A percentile compares a stretch with the other conserved stretches of the same genome.
Evolutionary conservation across 192 early-diverging fungal genomes (phyloP).

Genomic region (Neocallimastix lanati): DNA sequence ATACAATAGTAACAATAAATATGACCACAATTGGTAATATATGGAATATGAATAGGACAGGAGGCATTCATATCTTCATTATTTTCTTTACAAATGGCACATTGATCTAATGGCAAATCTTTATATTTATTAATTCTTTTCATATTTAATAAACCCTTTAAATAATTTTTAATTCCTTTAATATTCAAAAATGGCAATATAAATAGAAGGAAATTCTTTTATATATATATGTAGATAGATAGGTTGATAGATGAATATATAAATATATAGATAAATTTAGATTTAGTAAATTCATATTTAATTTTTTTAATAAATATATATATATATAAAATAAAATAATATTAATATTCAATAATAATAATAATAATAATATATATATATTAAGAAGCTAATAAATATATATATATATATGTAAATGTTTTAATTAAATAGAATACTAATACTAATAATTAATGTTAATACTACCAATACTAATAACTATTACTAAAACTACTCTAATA

Average conservation of each 20-base stretch:
- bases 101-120: slow-evolving; percentile 43
- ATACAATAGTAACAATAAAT: slow-evolving; percentile 84
- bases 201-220: slow-evolving; percentile 5
- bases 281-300: no score
- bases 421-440: no score
- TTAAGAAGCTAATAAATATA: no score
- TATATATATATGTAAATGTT: no score
- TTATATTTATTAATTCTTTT: slow-evolving; percentile 15
- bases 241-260: no score
- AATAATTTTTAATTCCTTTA: neutral
- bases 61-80: slow-evolving; percentile 11
- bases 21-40: slow-evolving; percentile 66
- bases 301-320: no score
- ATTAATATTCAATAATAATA: slow-evolving; percentile 3
- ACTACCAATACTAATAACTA: no score
- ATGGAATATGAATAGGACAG: slow-evolving; percentile 42
- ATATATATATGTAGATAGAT: no score
- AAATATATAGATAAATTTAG: no score
- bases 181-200: neutral
- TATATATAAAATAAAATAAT: no score
- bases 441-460: no score
- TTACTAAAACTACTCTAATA: no score
- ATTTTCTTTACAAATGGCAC: slow-evolving; percentile 52
- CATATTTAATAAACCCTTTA: neutral
- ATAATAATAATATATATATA: slow-evolving; percentile 4